Evolutionary conservation across 441 rosid species (phyloP), one percentile per base, ranked within the genome.

Genomic region (Arabidopsis lyrata): DNA sequence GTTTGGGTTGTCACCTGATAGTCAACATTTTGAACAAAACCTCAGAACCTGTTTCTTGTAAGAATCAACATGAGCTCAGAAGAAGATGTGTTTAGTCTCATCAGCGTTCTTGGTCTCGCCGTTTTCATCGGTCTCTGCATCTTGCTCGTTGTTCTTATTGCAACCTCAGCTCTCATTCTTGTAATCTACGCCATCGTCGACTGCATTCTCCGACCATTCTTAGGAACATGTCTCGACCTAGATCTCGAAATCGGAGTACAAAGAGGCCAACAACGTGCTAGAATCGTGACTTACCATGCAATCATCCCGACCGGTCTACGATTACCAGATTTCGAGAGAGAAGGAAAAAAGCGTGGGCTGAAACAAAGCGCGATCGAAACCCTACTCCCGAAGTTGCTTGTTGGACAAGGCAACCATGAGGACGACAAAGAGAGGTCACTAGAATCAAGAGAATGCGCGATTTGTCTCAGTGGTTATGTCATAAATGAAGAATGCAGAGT

Each of bases 201-300:
- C 2, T 68, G 78, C 15, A 16, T 68, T 63, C 74, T 78, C 72
- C 48, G 75, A 34, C 77, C 74, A 54, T 73, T 73, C 67, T 63
- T 73, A 62, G 68, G 75, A 38, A 47, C 65, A 38, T 55, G 52
- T 63, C 57, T 67, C 5, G 67, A 73, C 34, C 58, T 68, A 62
- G 81, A 62, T 32, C 75, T 78, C 18, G 81, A 78, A 56, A 36
- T 55, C 41, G 78, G 81, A 10, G 42, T 53, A 2, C 81, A 68
- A 63, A 78, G 65, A 12, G 42, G 62, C 31, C 80, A 76, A 22
- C 71, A 36, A 38, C 68, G 72, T 38, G 72, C 77, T 27, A 68
- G 81, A 63, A 62, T 62, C 54, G 68, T 78, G 1, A 55, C 57
- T 31, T 78, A 78, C 68, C 71, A 68, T 6, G 66, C 81, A 31